Percentiles rank a stretch among this genome's conserved stretches.
Evolutionary conservation across 23 red algal genomes (phyloP).

Genomic region (Agarophyton chilense): DNA sequence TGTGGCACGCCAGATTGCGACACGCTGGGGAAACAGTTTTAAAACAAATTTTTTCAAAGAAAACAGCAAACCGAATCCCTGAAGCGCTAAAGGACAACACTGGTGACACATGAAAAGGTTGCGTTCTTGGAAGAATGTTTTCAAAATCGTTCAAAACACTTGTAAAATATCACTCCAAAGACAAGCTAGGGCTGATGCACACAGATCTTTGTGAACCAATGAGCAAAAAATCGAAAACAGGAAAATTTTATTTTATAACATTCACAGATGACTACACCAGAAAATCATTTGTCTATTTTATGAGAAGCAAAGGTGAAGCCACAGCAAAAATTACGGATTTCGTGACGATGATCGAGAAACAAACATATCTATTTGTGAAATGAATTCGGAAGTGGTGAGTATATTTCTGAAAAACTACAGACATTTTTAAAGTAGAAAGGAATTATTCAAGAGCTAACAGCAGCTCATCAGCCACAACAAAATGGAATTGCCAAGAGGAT

Average conservation of each 20-base stretch:
- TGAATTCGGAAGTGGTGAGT: too few relatives aligned
- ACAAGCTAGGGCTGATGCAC: constrained; percentile 18
- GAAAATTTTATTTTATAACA: constrained; percentile 26
- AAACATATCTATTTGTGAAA: too few relatives aligned
- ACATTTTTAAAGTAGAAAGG: too few relatives aligned
- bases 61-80: not conserved
- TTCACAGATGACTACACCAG: constrained; percentile 29
- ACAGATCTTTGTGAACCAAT: too few relatives aligned
- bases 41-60: not conserved
- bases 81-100: not conserved
- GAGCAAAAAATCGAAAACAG: not conserved
- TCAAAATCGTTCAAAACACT: not conserved
- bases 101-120: not conserved
- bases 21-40: too few relatives aligned
- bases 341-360: too few relatives aligned
- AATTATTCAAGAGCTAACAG: too few relatives aligned
- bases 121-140: not conserved
- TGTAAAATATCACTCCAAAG: not conserved
- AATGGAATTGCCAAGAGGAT: too few relatives aligned
- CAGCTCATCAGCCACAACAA: too few relatives aligned
- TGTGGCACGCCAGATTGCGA: too few relatives aligned
- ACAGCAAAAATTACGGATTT: not conserved
- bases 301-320: constrained; percentile 19
- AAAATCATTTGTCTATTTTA: not conserved
- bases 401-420: too few relatives aligned